phyloP scores from a whole-genome alignment of 306 rosid species.

The Cercis canadensis region DNA sequence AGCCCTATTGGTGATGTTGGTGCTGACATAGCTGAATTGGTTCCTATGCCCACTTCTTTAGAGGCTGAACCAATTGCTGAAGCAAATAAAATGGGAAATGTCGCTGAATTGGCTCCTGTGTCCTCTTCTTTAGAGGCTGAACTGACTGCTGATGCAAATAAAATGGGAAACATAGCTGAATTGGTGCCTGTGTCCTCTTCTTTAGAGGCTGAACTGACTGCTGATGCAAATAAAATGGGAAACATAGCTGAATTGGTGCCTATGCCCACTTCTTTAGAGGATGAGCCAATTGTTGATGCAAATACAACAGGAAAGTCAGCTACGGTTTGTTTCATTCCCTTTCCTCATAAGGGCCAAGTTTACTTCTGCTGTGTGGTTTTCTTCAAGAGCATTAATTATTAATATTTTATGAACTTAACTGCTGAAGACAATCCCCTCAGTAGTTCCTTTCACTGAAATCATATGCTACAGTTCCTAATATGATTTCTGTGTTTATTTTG shows the following conservation, averaged over 20 bases:
- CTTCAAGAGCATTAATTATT: conserved; percentile 23
- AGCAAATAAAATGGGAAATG: too few relatives aligned
- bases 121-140: too few relatives aligned
- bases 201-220: not conserved
- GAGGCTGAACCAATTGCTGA: too few relatives aligned
- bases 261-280: conserved; percentile 26
- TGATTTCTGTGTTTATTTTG: conserved; percentile 32
- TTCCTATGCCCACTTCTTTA: not conserved
- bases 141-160: too few relatives aligned
- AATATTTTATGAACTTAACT: conserved; percentile 7
- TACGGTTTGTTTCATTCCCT: conserved; percentile 41
- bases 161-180: not conserved
- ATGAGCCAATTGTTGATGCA: conserved; percentile 38
- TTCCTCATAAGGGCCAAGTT: conserved; percentile 11
- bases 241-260: conserved; percentile 11
- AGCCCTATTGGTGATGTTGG: conserved; percentile 11
- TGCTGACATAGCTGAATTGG: conserved; percentile 23
- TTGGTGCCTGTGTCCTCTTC: conserved; percentile 15
- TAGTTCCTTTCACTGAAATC: conserved; percentile 3
- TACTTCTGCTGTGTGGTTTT: conserved; percentile 26
- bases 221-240: too few relatives aligned
- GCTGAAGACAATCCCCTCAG: not conserved
- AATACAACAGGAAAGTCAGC: conserved; percentile 35
- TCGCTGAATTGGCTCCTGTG: too few relatives aligned
- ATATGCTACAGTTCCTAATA: conserved; percentile 23